Percentiles rank a stretch among this genome's conserved stretches.
phyloP scores from a whole-genome alignment of 2,329 filamentous ascomycete genomes.

The Torrubiella hemipterigena region DNA sequence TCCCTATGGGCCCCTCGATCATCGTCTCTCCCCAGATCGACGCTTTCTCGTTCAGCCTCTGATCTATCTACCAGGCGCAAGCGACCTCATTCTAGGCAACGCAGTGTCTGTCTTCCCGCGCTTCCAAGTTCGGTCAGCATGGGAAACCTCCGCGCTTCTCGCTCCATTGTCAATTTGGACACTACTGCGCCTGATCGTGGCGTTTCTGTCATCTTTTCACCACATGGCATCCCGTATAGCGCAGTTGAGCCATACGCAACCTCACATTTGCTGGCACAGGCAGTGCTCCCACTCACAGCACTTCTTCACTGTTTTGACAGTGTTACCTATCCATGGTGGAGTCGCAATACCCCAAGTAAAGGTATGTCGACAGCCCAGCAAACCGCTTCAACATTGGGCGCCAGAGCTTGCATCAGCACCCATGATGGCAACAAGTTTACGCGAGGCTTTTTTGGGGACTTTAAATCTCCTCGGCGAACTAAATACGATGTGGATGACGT shows the following conservation, averaged over 20 bases:
- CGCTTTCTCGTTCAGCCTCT: too few relatives aligned
- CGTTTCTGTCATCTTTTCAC: constrained; percentile 51
- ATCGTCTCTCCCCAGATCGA: too few relatives aligned
- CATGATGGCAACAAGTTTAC: constrained; percentile 49
- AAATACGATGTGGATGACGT: constrained; percentile 30
- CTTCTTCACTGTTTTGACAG: constrained; percentile 54
- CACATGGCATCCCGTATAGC: constrained; percentile 46
- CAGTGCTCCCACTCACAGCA: constrained; percentile 48
- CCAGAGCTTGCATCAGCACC: constrained; percentile 47
- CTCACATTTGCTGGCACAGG: constrained; percentile 41
- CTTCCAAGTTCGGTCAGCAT: too few relatives aligned
- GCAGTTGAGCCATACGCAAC: constrained; percentile 43
- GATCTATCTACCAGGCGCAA: too few relatives aligned
- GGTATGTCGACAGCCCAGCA: constrained; percentile 45
- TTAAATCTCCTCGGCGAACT: too few relatives aligned
- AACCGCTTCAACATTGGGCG: constrained; percentile 39
- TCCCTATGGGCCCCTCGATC: too few relatives aligned
- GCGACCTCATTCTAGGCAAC: too few relatives aligned
- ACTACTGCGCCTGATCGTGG: constrained; percentile 27
- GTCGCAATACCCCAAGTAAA: constrained; percentile 45
- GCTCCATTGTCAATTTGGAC: constrained; percentile 15
- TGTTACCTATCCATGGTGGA: constrained; percentile 47
- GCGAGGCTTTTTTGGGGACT: constrained; percentile 36
- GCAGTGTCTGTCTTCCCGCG: background rate
- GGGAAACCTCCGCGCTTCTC: constrained; percentile 25